Conservation (phyloP, 768 basidiomycete genomes). For the Boletus tomentosulus region DNA sequence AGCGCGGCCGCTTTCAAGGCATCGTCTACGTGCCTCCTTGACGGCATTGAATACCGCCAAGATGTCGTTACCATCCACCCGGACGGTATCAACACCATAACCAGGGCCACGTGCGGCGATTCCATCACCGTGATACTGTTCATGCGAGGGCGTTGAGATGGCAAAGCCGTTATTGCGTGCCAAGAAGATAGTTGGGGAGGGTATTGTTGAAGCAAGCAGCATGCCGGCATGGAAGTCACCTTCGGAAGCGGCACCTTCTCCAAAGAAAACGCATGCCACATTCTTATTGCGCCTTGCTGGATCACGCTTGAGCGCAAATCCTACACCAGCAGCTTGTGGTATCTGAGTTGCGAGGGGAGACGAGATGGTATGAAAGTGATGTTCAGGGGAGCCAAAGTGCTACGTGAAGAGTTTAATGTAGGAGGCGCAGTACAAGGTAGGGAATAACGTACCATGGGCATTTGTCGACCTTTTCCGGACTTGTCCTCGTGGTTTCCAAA, state of each 20-base stretch:
- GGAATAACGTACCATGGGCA: constrained; percentile 72
- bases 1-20: constrained; percentile 74
- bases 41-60: constrained; percentile 77
- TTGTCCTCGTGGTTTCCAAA: constrained; percentile 82
- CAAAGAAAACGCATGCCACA: constrained; percentile 87
- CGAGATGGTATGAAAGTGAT: constrained; percentile 93
- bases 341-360: constrained; percentile 93
- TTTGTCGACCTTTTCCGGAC: constrained; percentile 82
- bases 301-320: constrained; percentile 80
- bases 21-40: constrained; percentile 64
- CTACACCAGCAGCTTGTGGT: constrained; percentile 92
- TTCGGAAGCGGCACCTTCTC: constrained; percentile 92
- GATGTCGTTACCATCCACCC: constrained; percentile 93
- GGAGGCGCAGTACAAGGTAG: neutral
- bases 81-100: constrained; percentile 86
- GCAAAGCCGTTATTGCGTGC: constrained; percentile 89
- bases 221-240: constrained; percentile 95
- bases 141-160: constrained; percentile 85
- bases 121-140: constrained; percentile 91
- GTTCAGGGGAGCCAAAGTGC: constrained; percentile 81
- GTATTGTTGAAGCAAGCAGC: constrained; percentile 71
- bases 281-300: constrained; percentile 62
- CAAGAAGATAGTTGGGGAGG: constrained; percentile 69
- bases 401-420: constrained; percentile 28
- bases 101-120: constrained; percentile 87